Percentiles rank a stretch among this genome's conserved stretches.
These are phyloP conservation scores for Trapa bicornis DNA, from an alignment of 345 rosid genomes.

Conservation along the genomic window DNA sequence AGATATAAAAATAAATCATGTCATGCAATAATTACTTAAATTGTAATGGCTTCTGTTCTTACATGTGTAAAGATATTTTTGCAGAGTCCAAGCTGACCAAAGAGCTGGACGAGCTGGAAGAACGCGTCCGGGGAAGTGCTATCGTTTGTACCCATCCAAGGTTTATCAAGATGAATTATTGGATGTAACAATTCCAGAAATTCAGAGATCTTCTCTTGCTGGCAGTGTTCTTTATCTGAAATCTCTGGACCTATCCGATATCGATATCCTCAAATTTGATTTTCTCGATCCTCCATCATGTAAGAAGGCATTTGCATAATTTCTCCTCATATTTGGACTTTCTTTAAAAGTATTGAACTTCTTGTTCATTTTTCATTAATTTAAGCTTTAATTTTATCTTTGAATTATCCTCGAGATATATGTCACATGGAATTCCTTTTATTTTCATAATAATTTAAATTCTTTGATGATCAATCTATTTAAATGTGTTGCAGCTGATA, in stretches of 20 bases:
- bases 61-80: conserved; percentile 10
- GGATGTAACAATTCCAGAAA: conserved; percentile 91
- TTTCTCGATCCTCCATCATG: conserved; percentile 93
- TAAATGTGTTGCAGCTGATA: conserved; percentile 49
- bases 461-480: background rate
- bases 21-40: background rate
- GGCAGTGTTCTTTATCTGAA: conserved; percentile 92
- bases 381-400: background rate
- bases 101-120: conserved; percentile 98
- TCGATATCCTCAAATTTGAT: conserved; percentile 82
- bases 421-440: background rate
- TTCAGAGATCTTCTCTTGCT: conserved; percentile 89
- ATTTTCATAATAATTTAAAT: background rate
- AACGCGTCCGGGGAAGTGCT: conserved; percentile 95
- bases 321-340: conserved; percentile 5
- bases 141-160: conserved; percentile 64
- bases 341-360: background rate
- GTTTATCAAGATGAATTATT: conserved; percentile 71
- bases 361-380: background rate
- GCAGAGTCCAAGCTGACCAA: conserved; percentile 96
- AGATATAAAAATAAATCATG: background rate
- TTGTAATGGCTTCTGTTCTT: background rate
- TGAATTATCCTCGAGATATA: background rate
- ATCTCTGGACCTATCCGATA: conserved; percentile 85
- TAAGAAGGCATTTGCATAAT: conserved; percentile 21